Base-by-base conservation (phyloP, 805 yeast genomes). In the Ogataea methylovora region DNA sequence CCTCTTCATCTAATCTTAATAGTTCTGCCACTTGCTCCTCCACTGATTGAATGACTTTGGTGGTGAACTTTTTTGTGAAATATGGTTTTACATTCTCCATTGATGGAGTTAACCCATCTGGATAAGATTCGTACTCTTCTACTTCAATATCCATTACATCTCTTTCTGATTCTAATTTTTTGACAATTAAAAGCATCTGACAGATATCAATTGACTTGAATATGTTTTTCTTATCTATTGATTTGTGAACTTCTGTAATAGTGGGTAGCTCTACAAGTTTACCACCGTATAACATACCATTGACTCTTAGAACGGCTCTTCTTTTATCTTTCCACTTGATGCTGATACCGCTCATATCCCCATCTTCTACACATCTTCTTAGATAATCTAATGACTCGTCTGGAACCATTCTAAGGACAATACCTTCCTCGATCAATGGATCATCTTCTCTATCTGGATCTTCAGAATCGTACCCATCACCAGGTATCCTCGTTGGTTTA, bases 371-470 rank as follows among this genome's bases (percentile, higher is more conserved):
- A 14, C 92, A 85, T 35, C 76, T 73, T 36, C 81, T 76, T 8
- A 90, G 73, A 40, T 73, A 75, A 37, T 84, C 95, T 24, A 84
- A 58, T 36, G 81, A 80, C 39, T 79, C 85, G 45, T 73, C 68
- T 2, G 65, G 61, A n/a, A 79, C 43, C 61, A 90, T 77, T 35
- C 98, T 67, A 28, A 92, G 55, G 1, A 87, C 67, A 2, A 92
- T 67, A 0, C 92, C 95, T 44, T 85, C 94, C 51, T 92, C 97
- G 8, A 86, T 64, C 40, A 86, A 61, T 1, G 98, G 97, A 51
- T 92, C 97, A 40, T 87, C 96, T 53, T 92, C 98, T 18, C 85
- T 65, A 44, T 90, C 97, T 0, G 96, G 94, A 14, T 94, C 97
- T 49, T 90, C 97, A 3, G 95, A 82, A 52, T 90, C 98, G 56